phyloP scores from a whole-genome alignment of 495 filamentous ascomycete species.

The Podospora pseudopauciseta region DNA sequence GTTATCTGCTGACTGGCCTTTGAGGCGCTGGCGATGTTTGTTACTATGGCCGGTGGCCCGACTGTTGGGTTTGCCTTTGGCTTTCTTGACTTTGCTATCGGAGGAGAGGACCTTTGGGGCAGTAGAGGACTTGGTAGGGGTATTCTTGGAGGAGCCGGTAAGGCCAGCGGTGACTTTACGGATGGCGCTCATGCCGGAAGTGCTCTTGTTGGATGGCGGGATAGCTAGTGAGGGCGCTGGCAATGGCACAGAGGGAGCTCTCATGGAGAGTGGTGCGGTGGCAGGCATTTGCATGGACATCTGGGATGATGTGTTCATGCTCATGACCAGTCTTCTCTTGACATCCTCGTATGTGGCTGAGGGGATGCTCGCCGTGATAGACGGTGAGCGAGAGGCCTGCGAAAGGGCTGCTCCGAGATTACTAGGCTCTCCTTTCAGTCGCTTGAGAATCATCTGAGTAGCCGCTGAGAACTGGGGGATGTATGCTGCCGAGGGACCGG shows the following conservation, averaged over 20 bases:
- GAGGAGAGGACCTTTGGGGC: constrained; percentile 11
- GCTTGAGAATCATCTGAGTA: constrained; percentile 56
- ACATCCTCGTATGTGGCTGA: constrained; percentile 46
- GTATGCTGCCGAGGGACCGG: constrained; percentile 22
- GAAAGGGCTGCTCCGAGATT: constrained; percentile 37
- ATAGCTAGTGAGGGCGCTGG: not conserved
- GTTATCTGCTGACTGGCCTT: constrained; percentile 18
- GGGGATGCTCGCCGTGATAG: constrained; percentile 29
- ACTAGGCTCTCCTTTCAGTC: constrained; percentile 44
- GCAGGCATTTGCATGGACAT: constrained; percentile 42
- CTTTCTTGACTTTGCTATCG: constrained; percentile 32
- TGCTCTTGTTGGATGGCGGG: not conserved
- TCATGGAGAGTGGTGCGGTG: constrained; percentile 4
- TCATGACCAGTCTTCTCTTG: constrained; percentile 44
- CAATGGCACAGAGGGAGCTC: not conserved
- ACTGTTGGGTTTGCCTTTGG: constrained; percentile 10
- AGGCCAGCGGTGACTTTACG: constrained; percentile 29
- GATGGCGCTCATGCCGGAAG: constrained; percentile 30
- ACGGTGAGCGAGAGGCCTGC: constrained; percentile 27
- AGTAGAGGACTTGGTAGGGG: constrained; percentile 15
- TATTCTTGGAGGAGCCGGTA: constrained; percentile 10
- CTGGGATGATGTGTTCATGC: constrained; percentile 48
- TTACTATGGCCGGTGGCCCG: not conserved
- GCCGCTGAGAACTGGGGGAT: constrained; percentile 52
- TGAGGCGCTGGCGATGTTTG: constrained; percentile 22